phyloP scores from a whole-genome alignment of 306 rosid genomes.

The Pyrus pyrifolia region DNA sequence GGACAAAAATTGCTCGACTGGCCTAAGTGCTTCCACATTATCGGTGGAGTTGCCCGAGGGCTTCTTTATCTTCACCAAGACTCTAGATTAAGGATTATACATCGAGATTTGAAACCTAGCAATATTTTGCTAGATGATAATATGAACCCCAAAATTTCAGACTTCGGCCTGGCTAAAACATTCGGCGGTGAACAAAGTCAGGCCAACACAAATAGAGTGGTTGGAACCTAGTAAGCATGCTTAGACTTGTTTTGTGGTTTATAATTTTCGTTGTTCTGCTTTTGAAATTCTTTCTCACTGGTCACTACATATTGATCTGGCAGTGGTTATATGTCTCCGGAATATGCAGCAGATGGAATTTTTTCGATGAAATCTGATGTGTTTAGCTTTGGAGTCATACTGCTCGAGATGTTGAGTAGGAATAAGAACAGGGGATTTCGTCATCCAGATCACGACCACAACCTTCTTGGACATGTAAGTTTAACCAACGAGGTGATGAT shows the following conservation, averaged over 20 bases:
- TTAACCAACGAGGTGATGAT: too few species aligned
- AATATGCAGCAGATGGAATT: constrained; percentile 34
- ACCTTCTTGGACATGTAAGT: constrained; percentile 24
- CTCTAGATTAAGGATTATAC: constrained; percentile 32
- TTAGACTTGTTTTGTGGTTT: neutral
- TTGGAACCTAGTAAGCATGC: constrained; percentile 40
- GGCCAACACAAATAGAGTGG: constrained; percentile 24
- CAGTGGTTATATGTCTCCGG: constrained; percentile 36
- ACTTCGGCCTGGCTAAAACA: constrained; percentile 39
- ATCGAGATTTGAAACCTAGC: constrained; percentile 37
- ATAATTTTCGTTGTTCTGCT: neutral
- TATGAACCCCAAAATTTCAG: constrained; percentile 37
- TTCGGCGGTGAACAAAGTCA: constrained; percentile 25
- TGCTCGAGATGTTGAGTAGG: constrained; percentile 29
- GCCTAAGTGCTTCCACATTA: constrained; percentile 21
- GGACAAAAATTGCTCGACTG: constrained; percentile 3
- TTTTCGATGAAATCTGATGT: constrained; percentile 39
- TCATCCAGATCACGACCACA: neutral
- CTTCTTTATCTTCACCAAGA: constrained; percentile 40
- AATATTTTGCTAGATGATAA: constrained; percentile 28
- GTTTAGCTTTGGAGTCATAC: constrained; percentile 34
- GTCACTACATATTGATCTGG: neutral
- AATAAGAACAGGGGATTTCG: constrained; percentile 11
- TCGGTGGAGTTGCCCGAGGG: constrained; percentile 28
- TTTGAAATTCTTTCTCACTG: neutral